phyloP scores from a whole-genome alignment of 2,329 filamentous ascomycete genomes.

The Tolypocladium album region DNA sequence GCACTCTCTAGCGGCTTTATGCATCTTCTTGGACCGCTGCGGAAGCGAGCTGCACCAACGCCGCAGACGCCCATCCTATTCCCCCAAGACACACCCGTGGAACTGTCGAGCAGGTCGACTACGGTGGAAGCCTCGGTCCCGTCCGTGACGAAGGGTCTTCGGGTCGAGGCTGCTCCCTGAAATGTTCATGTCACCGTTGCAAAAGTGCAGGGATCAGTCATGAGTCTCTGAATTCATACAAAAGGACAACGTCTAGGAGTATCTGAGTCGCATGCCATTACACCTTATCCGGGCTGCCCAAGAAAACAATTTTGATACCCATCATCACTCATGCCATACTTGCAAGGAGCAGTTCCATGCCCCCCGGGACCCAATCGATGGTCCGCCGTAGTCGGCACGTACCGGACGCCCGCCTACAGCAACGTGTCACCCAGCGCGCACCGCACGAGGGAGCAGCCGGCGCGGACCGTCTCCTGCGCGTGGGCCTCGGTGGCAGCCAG shows the following conservation, averaged over 20 bases:
- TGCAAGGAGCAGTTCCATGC: background rate
- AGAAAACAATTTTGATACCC: background rate
- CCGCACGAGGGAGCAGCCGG: conserved; percentile 82
- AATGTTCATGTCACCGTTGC: background rate
- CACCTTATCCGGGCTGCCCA: background rate
- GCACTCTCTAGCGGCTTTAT: background rate
- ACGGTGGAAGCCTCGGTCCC: background rate
- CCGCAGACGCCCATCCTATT: background rate
- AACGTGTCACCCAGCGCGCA: conserved; percentile 89
- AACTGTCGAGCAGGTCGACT: background rate
- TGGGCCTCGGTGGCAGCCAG: conserved; percentile 54
- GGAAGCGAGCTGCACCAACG: background rate
- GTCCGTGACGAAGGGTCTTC: background rate
- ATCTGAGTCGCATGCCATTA: background rate
- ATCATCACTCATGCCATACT: background rate
- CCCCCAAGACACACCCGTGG: background rate
- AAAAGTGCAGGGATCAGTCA: background rate
- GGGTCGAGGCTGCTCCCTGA: background rate
- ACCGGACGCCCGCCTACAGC: conserved; percentile 36
- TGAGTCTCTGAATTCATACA: background rate
- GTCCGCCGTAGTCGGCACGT: background rate
- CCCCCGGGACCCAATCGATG: background rate
- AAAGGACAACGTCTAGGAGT: background rate
- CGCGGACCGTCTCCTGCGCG: conserved; percentile 76
- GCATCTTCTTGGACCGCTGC: background rate